These are phyloP conservation scores for Neonectria magnoliae DNA, from an alignment of 2,329 filamentous ascomycete genomes.

Conservation along the genomic window DNA sequence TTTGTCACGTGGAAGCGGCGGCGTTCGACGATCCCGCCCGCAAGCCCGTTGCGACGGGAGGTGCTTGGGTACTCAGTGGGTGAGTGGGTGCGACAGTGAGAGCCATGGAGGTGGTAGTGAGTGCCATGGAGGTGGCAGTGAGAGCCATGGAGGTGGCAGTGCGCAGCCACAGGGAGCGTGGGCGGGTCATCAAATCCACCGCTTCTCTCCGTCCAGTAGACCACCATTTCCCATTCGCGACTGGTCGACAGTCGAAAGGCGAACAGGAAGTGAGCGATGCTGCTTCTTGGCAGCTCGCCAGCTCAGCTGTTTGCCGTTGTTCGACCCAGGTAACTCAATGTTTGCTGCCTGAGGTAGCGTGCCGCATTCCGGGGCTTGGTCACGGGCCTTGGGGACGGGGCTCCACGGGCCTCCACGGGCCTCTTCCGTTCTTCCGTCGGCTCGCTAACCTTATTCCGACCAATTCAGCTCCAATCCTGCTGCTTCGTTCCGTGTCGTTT, in stretches of 20 bases:
- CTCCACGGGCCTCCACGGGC: background rate
- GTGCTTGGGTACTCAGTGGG: background rate
- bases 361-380: background rate
- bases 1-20: constrained; percentile 36
- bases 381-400: background rate
- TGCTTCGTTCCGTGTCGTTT: too few species aligned
- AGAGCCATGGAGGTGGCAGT: constrained; percentile 31
- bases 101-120: constrained; percentile 33
- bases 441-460: constrained; percentile 8
- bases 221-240: constrained; percentile 31
- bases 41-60: background rate
- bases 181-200: constrained; percentile 47
- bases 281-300: background rate
- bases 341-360: background rate
- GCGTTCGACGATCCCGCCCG: constrained; percentile 22
- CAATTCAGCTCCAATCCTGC: background rate
- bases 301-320: background rate
- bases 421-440: background rate
- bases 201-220: constrained; percentile 29
- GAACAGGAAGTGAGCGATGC: background rate
- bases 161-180: constrained; percentile 18
- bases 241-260: background rate
- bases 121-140: background rate
- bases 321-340: background rate
- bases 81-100: background rate